These are phyloP conservation scores for Tieghemostelium lacteum DNA, from an alignment of 78 protist genomes.

Conservation along the genomic window DNA sequence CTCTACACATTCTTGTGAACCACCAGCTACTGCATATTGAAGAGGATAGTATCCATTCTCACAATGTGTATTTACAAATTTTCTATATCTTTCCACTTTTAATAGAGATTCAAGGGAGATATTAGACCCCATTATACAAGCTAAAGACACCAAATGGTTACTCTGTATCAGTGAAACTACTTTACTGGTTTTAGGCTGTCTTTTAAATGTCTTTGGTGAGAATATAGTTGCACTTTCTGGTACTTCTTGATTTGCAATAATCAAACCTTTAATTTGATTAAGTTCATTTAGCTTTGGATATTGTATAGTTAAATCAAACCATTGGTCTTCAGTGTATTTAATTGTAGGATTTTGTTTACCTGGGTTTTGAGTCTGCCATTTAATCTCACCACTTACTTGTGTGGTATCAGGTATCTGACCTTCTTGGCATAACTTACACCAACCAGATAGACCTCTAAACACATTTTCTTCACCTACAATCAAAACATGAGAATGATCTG, in stretches of 20 bases:
- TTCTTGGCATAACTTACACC: constrained; percentile 61
- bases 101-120: neutral
- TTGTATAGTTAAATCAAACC: neutral
- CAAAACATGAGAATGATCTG: constrained; percentile 45
- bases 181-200: no score
- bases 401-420: constrained; percentile 5
- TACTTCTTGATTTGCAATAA: neutral
- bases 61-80: neutral
- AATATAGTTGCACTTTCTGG: neutral
- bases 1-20: neutral
- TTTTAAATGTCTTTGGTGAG: neutral
- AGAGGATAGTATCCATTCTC: constrained; percentile 19
- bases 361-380: constrained; percentile 67
- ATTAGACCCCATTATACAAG: neutral
- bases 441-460: constrained; percentile 19
- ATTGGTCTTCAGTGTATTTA: no score
- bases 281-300: neutral
- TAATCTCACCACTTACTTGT: constrained; percentile 2
- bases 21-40: constrained; percentile 25
- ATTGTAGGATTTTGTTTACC: constrained; percentile 64
- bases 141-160: constrained; percentile 6
- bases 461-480: constrained; percentile 27
- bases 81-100: neutral
- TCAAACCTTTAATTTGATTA: neutral
- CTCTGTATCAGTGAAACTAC: no score